Percentiles rank a stretch among this genome's conserved stretches.
Evolutionary conservation across 352 stramenopile species (phyloP).

Genomic region (Phytopythium ostracodes): DNA sequence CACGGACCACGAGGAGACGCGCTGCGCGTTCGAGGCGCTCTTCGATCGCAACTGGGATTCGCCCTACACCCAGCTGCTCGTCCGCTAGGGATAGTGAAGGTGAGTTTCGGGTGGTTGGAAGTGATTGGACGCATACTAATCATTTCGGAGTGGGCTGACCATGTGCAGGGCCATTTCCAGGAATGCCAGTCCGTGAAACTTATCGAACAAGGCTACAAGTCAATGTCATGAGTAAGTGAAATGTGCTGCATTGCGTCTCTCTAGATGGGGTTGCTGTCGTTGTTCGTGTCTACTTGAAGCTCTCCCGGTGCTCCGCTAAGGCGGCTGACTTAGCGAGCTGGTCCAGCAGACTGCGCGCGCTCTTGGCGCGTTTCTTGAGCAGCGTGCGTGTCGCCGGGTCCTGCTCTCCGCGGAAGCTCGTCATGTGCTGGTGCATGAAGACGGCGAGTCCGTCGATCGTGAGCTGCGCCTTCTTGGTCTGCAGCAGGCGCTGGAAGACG

Average conservation of each 20-base stretch:
- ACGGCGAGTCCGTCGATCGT: constrained; percentile 77
- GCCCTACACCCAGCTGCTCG: constrained; percentile 42
- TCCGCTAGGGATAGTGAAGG: constrained; percentile 3
- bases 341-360: constrained; percentile 62
- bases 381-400: constrained; percentile 31
- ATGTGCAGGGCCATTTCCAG: not conserved
- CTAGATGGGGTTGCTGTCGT: not conserved
- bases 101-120: not conserved
- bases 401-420: constrained; percentile 47
- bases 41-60: constrained; percentile 82
- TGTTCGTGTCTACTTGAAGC: constrained; percentile 38
- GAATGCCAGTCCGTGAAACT: too few relatives aligned
- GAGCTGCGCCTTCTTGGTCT: constrained; percentile 76
- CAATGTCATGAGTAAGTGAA: not conserved
- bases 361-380: constrained; percentile 64
- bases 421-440: constrained; percentile 78
- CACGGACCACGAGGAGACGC: constrained; percentile 58
- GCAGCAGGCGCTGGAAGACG: constrained; percentile 70
- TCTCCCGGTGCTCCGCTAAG: constrained; percentile 34
- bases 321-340: constrained; percentile 58
- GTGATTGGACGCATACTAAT: not conserved
- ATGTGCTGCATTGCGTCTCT: not conserved
- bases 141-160: not conserved
- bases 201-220: too few relatives aligned
- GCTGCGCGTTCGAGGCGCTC: constrained; percentile 44